Evolutionary conservation across 2,329 filamentous ascomycete genomes (phyloP), one percentile per base, ranked within the genome.

Genomic region (Trichoderma brevicompactum): DNA sequence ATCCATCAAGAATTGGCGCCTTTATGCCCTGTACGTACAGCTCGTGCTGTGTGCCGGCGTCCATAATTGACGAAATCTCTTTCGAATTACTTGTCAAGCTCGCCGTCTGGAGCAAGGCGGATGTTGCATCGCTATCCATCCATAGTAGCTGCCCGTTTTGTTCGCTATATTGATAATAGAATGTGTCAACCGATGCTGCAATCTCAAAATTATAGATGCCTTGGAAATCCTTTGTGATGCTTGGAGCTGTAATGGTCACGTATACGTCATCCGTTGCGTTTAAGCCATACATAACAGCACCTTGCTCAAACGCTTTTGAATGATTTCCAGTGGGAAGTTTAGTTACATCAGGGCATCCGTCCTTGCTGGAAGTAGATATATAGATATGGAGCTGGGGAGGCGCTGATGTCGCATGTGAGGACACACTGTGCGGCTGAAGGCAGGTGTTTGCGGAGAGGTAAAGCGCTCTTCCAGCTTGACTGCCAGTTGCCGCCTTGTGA

Each of bases 401-500:
- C 19, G 1, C 17, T 13, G 53, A 69, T 66, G n/a, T 36, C 55
- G 1, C 36, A 36, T 19, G 59, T 32, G 34, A 55, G 19, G 23
- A 48, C 34, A 48, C 23, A n/a, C 83, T 80, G 19, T 78, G 74
- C 12, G 94, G 95, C 71, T 96, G 92, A 32, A 86, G 77, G 76
- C 95, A 99, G 1, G 92, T 94, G 70, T 93, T 98, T 49, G 93
- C 87, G 2, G 93, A 93, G 62, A 99, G 83, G 76, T 90, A 97
- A 3, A 98, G 81, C 1, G 79, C 85, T 48, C 77, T 72, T 9
- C 66, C 40, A 8, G 70, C 34, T 77, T 76, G 28, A 77, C 68
- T 59, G 7, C 28, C 6, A 15, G 38, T 55, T 41, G 53, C 34
- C 8, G 46, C 8, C 6, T 49, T 46, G 13, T 12, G 8, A 43